Evolutionary conservation across 441 rosid species (phyloP), one percentile per base, ranked within the genome.

Genomic region (Erodium texanum): DNA sequence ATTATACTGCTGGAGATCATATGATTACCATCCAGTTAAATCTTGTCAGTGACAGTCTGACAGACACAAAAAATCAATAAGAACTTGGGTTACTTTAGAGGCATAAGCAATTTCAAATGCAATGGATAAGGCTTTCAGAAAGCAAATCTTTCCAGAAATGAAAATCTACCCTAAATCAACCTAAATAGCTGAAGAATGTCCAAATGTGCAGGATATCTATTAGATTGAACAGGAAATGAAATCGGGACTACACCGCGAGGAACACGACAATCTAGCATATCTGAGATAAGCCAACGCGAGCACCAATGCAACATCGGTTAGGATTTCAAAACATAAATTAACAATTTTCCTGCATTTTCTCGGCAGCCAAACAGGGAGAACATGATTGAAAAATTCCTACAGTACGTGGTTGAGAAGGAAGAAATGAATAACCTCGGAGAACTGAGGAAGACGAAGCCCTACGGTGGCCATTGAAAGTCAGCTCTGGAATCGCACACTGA

Each of bases 401-500:
- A 15, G 11, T 2, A 12, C 29, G n/a, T 43, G 24, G 11, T 50
- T 0, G 12, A 64, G 2, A 38, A 2, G 5, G 36, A 16, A 16
- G 32, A 32, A 19, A 66, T 43, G 16, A 7, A 12, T 66, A 73
- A 84, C 93, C 84, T 85, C 90, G 24, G 86, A 81, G 78, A 85
- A 84, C 71, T 76, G 93, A 66, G 90, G 87, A 71, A 59, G 83
- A 63, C 86, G 92, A 78, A 87, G 81, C 74, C 86, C 87, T 73
- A 76, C 67, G 66, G 66, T 64, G n/a, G 74, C 68, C 80, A 76
- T 74, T 36, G 66, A 64, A 41, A 56, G 14, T 7, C 16, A 50
- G 58, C 58, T 50, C 20, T 48, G 56, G 58, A 52, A 52, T 7
- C 59, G 22, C 9, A 16, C 59, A 52, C 9, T 52, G 59, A 1